Percentiles rank a stretch among this genome's conserved stretches.
Conservation (phyloP, 345 rosid genomes). For the Laguncularia racemosa region DNA sequence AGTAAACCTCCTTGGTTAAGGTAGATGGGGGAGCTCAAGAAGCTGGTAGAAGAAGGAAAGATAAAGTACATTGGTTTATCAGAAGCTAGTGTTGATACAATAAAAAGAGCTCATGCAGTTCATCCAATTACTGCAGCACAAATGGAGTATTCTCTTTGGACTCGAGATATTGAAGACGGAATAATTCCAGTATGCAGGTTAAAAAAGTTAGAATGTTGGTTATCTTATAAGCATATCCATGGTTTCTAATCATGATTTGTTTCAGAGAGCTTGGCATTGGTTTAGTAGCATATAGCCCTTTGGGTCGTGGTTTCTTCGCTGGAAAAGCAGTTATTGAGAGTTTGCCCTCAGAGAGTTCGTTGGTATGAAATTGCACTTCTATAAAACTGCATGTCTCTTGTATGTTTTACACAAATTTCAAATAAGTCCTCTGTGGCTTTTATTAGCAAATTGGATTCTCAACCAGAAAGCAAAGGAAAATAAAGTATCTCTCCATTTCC, state of each 20-base stretch:
- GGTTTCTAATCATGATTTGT: neutral
- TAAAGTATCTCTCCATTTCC: too few relatives aligned
- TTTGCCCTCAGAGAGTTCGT: slow-evolving; percentile 9
- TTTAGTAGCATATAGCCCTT: slow-evolving; percentile 27
- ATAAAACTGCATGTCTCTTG: too few relatives aligned
- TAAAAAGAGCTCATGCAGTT: slow-evolving; percentile 34
- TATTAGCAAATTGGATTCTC: too few relatives aligned
- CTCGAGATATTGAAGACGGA: slow-evolving; percentile 27
- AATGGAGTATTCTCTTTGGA: slow-evolving; percentile 40
- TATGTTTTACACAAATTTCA: too few relatives aligned
- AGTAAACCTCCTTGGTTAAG: neutral
- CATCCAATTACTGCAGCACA: slow-evolving; percentile 32
- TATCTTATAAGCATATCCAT: too few relatives aligned
- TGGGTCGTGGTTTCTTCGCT: slow-evolving; percentile 32
- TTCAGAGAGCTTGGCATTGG: slow-evolving; percentile 36
- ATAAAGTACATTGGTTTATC: slow-evolving; percentile 32
- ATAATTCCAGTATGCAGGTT: slow-evolving; percentile 33
- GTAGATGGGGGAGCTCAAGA: slow-evolving; percentile 38
- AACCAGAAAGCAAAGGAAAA: too few relatives aligned
- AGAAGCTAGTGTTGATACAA: slow-evolving; percentile 28
- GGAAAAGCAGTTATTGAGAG: slow-evolving; percentile 30
- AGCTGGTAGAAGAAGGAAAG: slow-evolving; percentile 36
- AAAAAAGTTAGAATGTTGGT: too few relatives aligned
- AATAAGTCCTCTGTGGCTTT: too few relatives aligned
- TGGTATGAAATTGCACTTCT: slow-evolving; percentile 15